phyloP scores from a whole-genome alignment of 2,329 filamentous ascomycete species.

The Stagonosporopsis cucurbitacearum region DNA sequence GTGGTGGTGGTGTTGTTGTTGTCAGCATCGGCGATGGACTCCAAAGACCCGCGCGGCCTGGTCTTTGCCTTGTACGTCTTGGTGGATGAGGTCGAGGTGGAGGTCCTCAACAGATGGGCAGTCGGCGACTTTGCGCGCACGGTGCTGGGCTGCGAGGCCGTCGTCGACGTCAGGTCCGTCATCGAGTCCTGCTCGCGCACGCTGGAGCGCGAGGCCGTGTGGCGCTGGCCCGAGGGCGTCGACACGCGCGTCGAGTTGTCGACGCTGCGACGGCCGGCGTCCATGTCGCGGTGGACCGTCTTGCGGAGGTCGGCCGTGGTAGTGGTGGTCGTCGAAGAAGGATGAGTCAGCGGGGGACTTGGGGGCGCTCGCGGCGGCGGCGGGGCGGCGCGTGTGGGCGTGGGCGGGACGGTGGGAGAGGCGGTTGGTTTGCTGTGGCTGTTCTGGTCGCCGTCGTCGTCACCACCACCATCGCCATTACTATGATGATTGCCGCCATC shows the following conservation, averaged over 20 bases:
- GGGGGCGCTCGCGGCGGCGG: constrained; percentile 50
- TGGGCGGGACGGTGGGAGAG: constrained; percentile 29
- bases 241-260: constrained; percentile 49
- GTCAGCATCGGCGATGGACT: constrained; percentile 54
- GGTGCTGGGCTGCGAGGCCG: constrained; percentile 50
- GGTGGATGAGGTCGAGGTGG: constrained; percentile 24
- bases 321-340: constrained; percentile 42
- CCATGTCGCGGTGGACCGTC: constrained; percentile 49
- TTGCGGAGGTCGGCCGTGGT: constrained; percentile 51
- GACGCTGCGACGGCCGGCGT: constrained; percentile 50
- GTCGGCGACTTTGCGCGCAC: constrained; percentile 41
- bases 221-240: constrained; percentile 44
- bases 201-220: constrained; percentile 52
- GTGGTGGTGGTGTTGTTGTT: no score
- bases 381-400: constrained; percentile 20
- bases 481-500: constrained; percentile 42
- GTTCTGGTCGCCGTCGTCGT: no score
- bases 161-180: constrained; percentile 54
- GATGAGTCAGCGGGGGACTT: constrained; percentile 57
- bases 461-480: no score
- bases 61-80: constrained; percentile 30
- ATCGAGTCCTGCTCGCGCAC: constrained; percentile 49
- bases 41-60: constrained; percentile 48
- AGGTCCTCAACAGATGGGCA: constrained; percentile 33
- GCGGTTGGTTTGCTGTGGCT: constrained; percentile 19